Conservation (phyloP, 257 asterid genomes). For the Solanum infundibuliforme region DNA sequence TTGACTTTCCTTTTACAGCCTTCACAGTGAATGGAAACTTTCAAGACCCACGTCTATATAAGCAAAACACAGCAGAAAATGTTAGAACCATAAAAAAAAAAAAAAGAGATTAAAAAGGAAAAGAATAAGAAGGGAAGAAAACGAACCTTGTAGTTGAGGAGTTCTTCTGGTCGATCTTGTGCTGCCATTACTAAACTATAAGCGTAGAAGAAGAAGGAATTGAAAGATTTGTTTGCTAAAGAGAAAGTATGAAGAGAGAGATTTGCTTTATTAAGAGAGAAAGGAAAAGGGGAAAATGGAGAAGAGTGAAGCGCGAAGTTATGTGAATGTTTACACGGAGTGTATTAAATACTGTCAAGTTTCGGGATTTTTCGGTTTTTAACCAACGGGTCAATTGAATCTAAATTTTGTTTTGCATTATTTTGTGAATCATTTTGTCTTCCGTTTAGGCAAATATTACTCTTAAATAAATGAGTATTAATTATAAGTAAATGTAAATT, state of each 20-base stretch:
- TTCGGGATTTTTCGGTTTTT: neutral
- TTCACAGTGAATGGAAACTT: constrained; percentile 66
- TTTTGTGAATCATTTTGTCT: neutral
- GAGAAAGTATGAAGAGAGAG: neutral
- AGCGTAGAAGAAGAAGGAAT: neutral
- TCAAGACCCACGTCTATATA: constrained; percentile 42
- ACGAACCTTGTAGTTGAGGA: constrained; percentile 30
- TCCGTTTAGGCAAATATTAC: neutral
- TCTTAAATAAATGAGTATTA: neutral
- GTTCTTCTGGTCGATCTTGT: constrained; percentile 11
- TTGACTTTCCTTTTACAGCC: constrained; percentile 64
- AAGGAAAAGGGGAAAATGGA: neutral
- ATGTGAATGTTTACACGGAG: neutral
- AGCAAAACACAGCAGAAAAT: neutral
- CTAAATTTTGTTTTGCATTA: neutral
- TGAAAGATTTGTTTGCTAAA: neutral
- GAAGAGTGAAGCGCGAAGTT: neutral
- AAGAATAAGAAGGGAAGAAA: neutral
- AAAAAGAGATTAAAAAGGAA: too few relatives aligned
- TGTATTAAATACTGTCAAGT: neutral
- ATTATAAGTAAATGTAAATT: too few relatives aligned
- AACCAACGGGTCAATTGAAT: neutral
- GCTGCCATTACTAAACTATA: constrained; percentile 30
- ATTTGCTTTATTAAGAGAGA: neutral
- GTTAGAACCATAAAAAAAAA: too few relatives aligned